Percentiles rank a stretch among this genome's conserved stretches.
phyloP scores from a whole-genome alignment of 345 rosid genomes.

The Corchorus capsularis region DNA sequence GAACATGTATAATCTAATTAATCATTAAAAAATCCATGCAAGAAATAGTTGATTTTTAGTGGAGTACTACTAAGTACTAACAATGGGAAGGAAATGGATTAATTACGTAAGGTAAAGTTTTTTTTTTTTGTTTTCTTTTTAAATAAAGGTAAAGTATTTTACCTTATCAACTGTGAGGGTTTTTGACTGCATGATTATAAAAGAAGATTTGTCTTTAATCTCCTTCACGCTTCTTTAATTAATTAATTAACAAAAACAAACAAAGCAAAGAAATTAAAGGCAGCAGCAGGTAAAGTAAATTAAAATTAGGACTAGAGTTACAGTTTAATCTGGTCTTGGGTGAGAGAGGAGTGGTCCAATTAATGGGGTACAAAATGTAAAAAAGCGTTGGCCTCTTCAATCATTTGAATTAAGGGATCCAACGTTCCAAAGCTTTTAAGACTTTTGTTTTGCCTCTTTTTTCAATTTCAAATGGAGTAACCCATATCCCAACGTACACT shows the following conservation, averaged over 20 bases:
- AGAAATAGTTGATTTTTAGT: too few relatives aligned
- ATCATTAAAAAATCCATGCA: too few relatives aligned
- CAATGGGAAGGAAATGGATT: background rate
- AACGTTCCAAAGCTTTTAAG: conserved; percentile 5
- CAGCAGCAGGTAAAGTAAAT: background rate
- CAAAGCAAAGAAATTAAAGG: too few relatives aligned
- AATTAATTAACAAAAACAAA: background rate
- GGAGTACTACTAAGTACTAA: too few relatives aligned
- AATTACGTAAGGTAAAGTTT: background rate
- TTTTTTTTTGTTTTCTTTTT: too few relatives aligned
- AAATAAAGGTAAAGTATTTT: background rate
- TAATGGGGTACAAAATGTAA: conserved; percentile 8
- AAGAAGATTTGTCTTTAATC: background rate
- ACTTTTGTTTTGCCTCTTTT: background rate
- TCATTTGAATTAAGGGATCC: conserved; percentile 12
- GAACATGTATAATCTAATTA: too few relatives aligned
- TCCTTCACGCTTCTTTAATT: conserved; percentile 5
- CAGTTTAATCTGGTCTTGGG: background rate
- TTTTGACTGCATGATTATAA: conserved; percentile 11
- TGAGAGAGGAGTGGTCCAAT: conserved; percentile 7
- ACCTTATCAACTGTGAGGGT: background rate
- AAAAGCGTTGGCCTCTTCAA: background rate
- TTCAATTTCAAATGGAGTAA: conserved; percentile 5
- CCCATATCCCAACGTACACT: background rate
- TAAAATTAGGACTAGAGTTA: background rate